Base-by-base conservation (phyloP, 164 flowering plant species). In the Tetrastigma voinierianum region DNA sequence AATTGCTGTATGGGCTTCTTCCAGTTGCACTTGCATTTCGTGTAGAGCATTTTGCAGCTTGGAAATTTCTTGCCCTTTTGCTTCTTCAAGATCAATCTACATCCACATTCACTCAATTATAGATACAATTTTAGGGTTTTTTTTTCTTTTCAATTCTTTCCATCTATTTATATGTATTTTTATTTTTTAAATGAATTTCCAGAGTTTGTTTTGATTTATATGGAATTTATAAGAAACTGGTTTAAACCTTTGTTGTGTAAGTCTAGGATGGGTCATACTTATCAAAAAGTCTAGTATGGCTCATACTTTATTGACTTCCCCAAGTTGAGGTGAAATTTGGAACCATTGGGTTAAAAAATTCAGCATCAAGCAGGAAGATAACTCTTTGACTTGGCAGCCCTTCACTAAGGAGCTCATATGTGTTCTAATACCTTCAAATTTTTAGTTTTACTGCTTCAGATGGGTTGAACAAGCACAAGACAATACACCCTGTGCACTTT, bases 81-180 rank as follows among this genome's bases (percentile, higher is more conserved):
- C 85, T 80, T 85, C 96, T 78, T 91, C 96, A 62, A 88, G 76
- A 69, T 91, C 97, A 61, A 73, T 67, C 97, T 90, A 67, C 69
- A 83, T 25, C 40, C 40, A 25, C 40, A 25, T 21, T 59, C 68
- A 57, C 56, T 61, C 44, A 65, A 57, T 65, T 62, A 43, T 58
- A 53, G 10, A 15, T 51, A 46, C 51, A 45, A 11, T 10, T 10
- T 52, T 12, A 59, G 19, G 57, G 55, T 56, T 1, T 14, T 40
- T 18, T 14, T 32, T 10, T n/a, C n/a, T n/a, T n/a, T n/a, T n/a
- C n/a, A n/a, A n/a, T n/a, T n/a, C n/a, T n/a, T n/a, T n/a, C 48
- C 1, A 5, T 24, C 14, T 66, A 23, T 20, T 18, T 10, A 25
- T 25, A 4, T 25, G 4, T 25, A 25, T 25, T 25, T 25, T 32